Evolutionary conservation across 139 green algal species (phyloP).

Genomic region (Cymbomonas tetramitiformis): DNA sequence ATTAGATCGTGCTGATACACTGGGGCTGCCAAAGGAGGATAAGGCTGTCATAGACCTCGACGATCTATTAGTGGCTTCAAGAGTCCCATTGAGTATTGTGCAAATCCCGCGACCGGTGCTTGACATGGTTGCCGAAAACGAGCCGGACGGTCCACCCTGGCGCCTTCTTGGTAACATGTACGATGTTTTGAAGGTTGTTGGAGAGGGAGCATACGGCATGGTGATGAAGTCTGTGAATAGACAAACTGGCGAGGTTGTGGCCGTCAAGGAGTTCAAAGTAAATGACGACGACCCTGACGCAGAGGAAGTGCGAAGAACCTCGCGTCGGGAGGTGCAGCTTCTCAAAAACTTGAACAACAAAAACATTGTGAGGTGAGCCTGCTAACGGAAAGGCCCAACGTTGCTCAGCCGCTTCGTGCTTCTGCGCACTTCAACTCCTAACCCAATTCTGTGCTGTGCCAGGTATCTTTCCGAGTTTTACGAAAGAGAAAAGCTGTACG

Average conservation of each 20-base stretch:
- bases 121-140: too few relatives aligned
- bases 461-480: slow-evolving; percentile 41
- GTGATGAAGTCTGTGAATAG: slow-evolving; percentile 17
- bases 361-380: slow-evolving; percentile 39
- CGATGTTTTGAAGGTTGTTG: slow-evolving; percentile 16
- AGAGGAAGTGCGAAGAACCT: slow-evolving; percentile 41
- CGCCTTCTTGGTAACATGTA: slow-evolving; percentile 5
- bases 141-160: too few relatives aligned
- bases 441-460: too few relatives aligned
- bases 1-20: too few relatives aligned
- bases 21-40: too few relatives aligned
- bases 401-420: too few relatives aligned
- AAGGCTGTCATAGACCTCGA: too few relatives aligned
- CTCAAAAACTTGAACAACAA: slow-evolving; percentile 31
- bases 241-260: slow-evolving; percentile 3
- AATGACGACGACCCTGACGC: slow-evolving; percentile 33
- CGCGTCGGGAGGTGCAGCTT: slow-evolving; percentile 33
- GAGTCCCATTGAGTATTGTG: too few relatives aligned
- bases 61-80: too few relatives aligned
- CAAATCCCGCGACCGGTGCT: too few relatives aligned
- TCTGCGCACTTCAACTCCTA: too few relatives aligned
- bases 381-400: too few relatives aligned
- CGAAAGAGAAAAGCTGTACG: slow-evolving; percentile 37
- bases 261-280: slow-evolving; percentile 30
- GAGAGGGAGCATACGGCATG: slow-evolving; percentile 26